Evolutionary conservation across 2,329 filamentous ascomycete species (phyloP).

Genomic region (Colletotrichum chrysophilum): DNA sequence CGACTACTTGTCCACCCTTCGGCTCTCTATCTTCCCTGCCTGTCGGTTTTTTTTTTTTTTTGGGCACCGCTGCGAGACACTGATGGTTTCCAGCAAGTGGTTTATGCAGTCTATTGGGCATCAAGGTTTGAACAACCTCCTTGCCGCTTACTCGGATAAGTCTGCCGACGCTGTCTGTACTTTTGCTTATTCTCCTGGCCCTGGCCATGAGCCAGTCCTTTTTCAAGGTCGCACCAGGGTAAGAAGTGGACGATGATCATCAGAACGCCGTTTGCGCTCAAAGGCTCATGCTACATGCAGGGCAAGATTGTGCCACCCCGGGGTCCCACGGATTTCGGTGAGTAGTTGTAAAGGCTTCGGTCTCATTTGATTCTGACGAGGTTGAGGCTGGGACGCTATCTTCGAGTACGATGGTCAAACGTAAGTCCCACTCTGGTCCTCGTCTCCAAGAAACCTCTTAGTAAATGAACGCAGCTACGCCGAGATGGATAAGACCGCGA

Average conservation of each 20-base stretch:
- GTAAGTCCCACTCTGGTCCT: slow-evolving; percentile 40
- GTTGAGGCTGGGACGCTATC: slow-evolving; percentile 88
- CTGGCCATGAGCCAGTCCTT: slow-evolving; percentile 80
- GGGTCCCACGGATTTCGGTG: slow-evolving; percentile 84
- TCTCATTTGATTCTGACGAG: slow-evolving; percentile 14
- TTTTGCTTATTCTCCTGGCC: slow-evolving; percentile 89
- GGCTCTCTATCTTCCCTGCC: not conserved
- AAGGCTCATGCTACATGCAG: slow-evolving; percentile 29
- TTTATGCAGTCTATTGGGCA: slow-evolving; percentile 87
- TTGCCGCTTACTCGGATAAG: slow-evolving; percentile 89
- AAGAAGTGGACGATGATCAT: slow-evolving; percentile 29
- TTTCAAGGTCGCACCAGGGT: slow-evolving; percentile 92
- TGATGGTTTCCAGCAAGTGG: slow-evolving; percentile 76
- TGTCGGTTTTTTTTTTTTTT: not conserved
- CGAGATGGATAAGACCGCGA: slow-evolving; percentile 88
- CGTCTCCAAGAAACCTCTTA: not conserved
- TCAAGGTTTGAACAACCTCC: slow-evolving; percentile 85
- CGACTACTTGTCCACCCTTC: not conserved
- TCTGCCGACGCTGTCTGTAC: slow-evolving; percentile 93
- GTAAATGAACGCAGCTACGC: slow-evolving; percentile 64
- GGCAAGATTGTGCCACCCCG: slow-evolving; percentile 85
- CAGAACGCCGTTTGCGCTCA: not conserved
- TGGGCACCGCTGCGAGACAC: not conserved
- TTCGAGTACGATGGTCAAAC: slow-evolving; percentile 95
- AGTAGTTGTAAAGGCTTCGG: slow-evolving; percentile 30